A percentile compares a stretch with the other conserved stretches of the same genome.
Evolutionary conservation across 2,329 filamentous ascomycete species (phyloP).

Genomic region (Pseudocercospora macadamiae): DNA sequence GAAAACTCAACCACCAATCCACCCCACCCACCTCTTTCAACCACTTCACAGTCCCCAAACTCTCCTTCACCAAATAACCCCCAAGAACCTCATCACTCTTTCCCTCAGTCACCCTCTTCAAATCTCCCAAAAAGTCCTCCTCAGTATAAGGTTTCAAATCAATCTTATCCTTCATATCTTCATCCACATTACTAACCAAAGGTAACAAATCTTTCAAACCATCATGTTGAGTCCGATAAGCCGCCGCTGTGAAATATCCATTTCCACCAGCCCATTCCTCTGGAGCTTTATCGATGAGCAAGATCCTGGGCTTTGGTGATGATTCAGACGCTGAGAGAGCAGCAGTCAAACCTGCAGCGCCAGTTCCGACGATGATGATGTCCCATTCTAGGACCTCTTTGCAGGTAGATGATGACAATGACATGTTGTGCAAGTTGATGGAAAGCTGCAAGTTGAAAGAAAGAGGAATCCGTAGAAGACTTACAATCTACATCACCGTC

Average conservation of each 20-base stretch:
- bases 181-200: conserved; percentile 62
- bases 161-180: conserved; percentile 52
- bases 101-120: conserved; percentile 60
- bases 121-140: conserved; percentile 58
- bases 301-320: conserved; percentile 45
- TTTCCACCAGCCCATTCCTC: conserved; percentile 65
- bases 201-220: conserved; percentile 63
- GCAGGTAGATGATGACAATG: background rate
- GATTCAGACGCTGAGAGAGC: conserved; percentile 54
- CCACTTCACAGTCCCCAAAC: conserved; percentile 34
- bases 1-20: conserved; percentile 58
- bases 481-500: too few relatives aligned
- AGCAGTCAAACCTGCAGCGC: conserved; percentile 66
- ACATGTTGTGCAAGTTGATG: background rate
- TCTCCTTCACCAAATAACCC: conserved; percentile 50
- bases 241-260: conserved; percentile 67
- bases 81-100: conserved; percentile 56
- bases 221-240: conserved; percentile 60
- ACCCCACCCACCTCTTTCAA: conserved; percentile 33
- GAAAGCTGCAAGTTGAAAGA: background rate
- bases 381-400: conserved; percentile 31
- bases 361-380: conserved; percentile 62
- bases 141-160: conserved; percentile 62
- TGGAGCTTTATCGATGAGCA: conserved; percentile 65
- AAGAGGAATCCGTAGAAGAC: too few relatives aligned